Percentiles rank a stretch among this genome's conserved stretches.
These are phyloP conservation scores for Helichrysum umbraculigerum DNA, from an alignment of 129 eudicot species.

Conservation along the genomic window DNA sequence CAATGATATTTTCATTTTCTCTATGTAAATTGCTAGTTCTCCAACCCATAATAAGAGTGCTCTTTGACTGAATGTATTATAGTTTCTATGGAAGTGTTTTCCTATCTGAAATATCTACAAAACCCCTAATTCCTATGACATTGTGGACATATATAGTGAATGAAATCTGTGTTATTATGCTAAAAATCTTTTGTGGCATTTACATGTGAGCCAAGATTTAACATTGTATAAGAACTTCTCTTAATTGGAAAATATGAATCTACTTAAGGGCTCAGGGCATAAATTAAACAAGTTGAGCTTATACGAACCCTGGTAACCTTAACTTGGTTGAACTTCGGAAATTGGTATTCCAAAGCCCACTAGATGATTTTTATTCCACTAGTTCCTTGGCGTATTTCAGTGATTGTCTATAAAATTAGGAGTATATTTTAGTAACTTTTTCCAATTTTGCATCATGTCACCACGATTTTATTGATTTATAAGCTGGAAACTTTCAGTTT, in stretches of 20 bases:
- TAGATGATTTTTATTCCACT: neutral
- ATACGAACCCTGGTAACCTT: neutral
- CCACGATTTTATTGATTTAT: constrained; percentile 6
- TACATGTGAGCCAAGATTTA: neutral
- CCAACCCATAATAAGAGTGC: too few relatives aligned
- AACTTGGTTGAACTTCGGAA: neutral
- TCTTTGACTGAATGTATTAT: too few relatives aligned
- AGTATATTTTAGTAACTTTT: neutral
- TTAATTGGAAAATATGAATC: neutral
- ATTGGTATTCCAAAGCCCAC: neutral
- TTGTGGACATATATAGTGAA: neutral
- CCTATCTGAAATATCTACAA: neutral
- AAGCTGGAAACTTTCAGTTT: constrained; percentile 51
- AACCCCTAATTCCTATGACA: too few relatives aligned
- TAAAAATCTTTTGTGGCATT: neutral
- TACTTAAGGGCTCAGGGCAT: neutral
- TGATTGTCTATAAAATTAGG: constrained; percentile 2
- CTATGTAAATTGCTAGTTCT: too few relatives aligned
- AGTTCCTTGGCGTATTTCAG: neutral
- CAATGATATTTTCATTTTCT: neutral
- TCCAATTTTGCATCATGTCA: neutral
- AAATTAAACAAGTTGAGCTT: neutral
- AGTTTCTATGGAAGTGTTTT: neutral
- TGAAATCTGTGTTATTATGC: neutral
- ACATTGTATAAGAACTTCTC: neutral